phyloP scores from a whole-genome alignment of 768 basidiomycete species.

The Suillus americanus region DNA sequence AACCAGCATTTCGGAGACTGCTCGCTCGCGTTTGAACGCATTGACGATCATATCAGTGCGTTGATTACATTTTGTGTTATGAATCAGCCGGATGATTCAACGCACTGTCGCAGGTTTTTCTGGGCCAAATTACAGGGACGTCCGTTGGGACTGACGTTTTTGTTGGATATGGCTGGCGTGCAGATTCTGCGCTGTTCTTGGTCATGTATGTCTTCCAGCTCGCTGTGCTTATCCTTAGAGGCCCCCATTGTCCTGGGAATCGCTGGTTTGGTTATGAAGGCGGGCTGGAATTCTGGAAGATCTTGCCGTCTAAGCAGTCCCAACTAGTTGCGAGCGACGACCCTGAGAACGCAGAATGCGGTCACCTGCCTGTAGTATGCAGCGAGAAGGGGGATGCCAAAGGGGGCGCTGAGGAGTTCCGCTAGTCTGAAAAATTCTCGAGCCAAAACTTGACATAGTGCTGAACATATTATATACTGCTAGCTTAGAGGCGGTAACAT shows the following conservation, averaged over 20 bases:
- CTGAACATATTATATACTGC: not conserved
- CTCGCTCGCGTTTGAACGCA: conserved; percentile 29
- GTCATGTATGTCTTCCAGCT: conserved; percentile 35
- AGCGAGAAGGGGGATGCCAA: not conserved
- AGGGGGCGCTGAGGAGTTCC: not conserved
- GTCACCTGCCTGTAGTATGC: not conserved
- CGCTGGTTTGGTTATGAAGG: conserved; percentile 66
- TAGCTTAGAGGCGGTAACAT: not conserved
- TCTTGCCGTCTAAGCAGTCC: not conserved
- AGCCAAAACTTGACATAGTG: not conserved
- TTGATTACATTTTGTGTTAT: not conserved
- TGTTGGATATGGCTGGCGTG: conserved; percentile 38
- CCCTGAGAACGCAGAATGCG: not conserved
- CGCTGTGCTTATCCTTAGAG: conserved; percentile 35
- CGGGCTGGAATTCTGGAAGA: conserved; percentile 30
- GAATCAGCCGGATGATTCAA: not conserved
- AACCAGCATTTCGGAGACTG: conserved; percentile 24
- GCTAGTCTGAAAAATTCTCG: not conserved
- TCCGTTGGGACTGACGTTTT: conserved; percentile 41
- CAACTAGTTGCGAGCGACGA: not conserved
- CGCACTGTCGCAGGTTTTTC: conserved; percentile 18
- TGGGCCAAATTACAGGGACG: conserved; percentile 43
- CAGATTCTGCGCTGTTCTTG: conserved; percentile 32
- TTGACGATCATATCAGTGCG: conserved; percentile 26
- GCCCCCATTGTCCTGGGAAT: conserved; percentile 34